Base-by-base conservation (phyloP, 768 basidiomycete genomes). In the Termitomyces sp. region DNA sequence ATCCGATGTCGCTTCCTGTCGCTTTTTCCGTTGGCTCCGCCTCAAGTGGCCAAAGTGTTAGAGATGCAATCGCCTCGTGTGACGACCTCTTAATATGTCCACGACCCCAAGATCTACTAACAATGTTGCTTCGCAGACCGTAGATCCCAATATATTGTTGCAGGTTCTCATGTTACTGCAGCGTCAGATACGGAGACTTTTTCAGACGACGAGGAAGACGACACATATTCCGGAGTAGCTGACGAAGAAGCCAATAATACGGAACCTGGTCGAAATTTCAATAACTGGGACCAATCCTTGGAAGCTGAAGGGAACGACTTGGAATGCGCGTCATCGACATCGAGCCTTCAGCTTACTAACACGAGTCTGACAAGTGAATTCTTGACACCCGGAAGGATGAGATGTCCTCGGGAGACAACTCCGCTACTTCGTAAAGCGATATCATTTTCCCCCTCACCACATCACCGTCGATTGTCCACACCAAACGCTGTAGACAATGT, bases 41-140 rank as follows among this genome's bases (percentile, higher is more conserved):
- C 24, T 74, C 81, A 16, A 82, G 80, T 60, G 70, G 72, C 12
- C 71, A 74, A 29, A 82, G 77, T 61, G 76, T 82, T 20, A 66
- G 76, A 54, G 81, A 85, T 69, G 86, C 76, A 3, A 79, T 88
- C 18, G 76, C 79, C 20, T 86, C 86, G 16, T 87, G 86, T 84
- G 62, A 67, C 80, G 69, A 43, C 53, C 52, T 20, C 18, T 10
- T 5, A 27, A 22, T 12, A 24, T 37, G 12, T 37, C 7, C 32
- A 24, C n/a, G 14, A 37, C 60, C 29, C 16, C 24, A 42, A 32
- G 20, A 41, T 24, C 36, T 50, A 59, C 34, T 55, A 46, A 41
- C 27, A 18, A 58, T 46, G 9, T 53, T 44, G 62, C 27, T 43
- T 46, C 59, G 20, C 61, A 90, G 88, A 90, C 67, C 83, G 82